These are phyloP conservation scores for Conticribra guillardii DNA, from an alignment of 108 stramenopile genomes.

Conservation along the genomic window DNA sequence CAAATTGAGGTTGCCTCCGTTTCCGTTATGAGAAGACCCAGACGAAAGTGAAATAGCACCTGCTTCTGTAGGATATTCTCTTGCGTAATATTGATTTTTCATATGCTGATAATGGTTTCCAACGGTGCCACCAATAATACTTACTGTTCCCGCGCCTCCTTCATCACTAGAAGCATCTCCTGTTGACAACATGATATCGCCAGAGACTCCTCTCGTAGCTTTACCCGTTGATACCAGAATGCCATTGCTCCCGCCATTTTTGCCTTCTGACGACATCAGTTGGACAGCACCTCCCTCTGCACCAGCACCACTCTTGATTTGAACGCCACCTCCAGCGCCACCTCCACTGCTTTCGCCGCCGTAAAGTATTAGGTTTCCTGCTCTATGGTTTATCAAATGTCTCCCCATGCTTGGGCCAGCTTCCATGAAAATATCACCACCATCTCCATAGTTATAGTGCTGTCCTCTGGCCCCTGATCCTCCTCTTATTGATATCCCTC, in stretches of 20 bases:
- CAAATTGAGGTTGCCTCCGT: conserved; percentile 31
- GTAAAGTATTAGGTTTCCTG: neutral
- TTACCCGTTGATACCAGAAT: neutral
- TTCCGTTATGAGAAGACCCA: conserved; percentile 34
- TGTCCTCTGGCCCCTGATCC: neutral
- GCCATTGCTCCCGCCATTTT: neutral
- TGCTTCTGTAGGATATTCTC: conserved; percentile 6
- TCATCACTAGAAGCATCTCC: too few species aligned
- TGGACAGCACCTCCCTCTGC: neutral
- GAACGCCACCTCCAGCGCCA: neutral
- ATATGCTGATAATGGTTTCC: neutral
- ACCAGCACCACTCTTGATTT: neutral
- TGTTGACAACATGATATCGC: neutral
- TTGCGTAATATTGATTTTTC: neutral
- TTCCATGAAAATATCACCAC: neutral
- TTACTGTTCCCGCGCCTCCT: too few species aligned
- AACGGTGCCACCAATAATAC: neutral
- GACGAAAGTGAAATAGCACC: conserved; percentile 18
- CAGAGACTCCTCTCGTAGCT: neutral
- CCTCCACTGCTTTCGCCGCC: neutral
- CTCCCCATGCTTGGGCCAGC: neutral
- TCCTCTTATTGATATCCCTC: neutral
- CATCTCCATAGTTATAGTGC: neutral
- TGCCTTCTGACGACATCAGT: neutral
- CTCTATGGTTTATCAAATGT: neutral